These are phyloP conservation scores for Acorus calamus DNA, from an alignment of 106 monocot species.

Conservation along the genomic window DNA sequence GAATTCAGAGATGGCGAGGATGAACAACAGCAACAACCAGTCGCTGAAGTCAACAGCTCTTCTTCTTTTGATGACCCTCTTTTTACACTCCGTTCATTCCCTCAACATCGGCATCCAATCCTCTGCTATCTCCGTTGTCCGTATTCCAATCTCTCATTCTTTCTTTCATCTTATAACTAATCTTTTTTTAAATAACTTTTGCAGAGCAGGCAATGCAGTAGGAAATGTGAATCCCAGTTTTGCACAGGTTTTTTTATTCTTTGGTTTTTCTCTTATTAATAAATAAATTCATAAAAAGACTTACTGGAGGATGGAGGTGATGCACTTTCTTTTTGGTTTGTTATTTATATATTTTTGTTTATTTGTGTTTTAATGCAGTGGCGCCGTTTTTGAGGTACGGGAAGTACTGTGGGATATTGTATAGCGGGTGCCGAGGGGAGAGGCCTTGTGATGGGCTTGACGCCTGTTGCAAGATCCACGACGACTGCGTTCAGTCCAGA, in stretches of 20 bases:
- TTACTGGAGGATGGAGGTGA: background rate
- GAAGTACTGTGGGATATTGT: no score
- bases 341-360: no score
- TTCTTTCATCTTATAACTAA: no score
- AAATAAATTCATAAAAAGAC: background rate
- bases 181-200: background rate
- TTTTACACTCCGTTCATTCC: background rate
- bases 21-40: no score
- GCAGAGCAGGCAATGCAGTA: slow-evolving; percentile 34
- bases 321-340: background rate
- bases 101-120: slow-evolving; percentile 51
- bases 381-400: slow-evolving; percentile 42
- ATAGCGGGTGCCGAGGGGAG: no score
- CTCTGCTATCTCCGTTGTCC: slow-evolving; percentile 20
- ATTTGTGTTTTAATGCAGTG: slow-evolving; percentile 14
- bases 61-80: background rate
- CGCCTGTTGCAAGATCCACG: no score
- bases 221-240: slow-evolving; percentile 45
- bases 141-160: background rate
- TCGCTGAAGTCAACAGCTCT: background rate
- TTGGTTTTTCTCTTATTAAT: background rate
- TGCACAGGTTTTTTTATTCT: slow-evolving; percentile 21
- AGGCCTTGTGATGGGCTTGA: no score
- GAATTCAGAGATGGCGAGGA: no score
- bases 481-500: slow-evolving; percentile 29